Conservation (phyloP, 352 stramenopile species). For the Phytopythium delawarense region DNA sequence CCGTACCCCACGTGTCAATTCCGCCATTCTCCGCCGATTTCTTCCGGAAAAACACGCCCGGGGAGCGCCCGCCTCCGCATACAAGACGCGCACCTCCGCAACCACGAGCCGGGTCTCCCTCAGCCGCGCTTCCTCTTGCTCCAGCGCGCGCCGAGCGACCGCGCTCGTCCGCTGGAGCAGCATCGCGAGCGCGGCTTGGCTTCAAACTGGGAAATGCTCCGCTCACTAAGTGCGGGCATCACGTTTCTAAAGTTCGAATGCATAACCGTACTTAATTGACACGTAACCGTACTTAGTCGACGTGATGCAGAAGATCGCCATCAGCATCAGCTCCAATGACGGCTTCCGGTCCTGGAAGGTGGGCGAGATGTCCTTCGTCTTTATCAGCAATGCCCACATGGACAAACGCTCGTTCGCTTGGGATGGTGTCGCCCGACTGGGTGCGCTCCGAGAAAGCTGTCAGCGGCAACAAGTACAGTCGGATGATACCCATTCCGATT, state of each 20-base stretch:
- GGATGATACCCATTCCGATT: too few species aligned
- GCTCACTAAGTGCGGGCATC: not conserved
- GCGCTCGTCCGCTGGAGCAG: constrained; percentile 35
- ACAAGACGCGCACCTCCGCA: constrained; percentile 26
- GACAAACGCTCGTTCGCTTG: too few species aligned
- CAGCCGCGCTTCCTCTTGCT: constrained; percentile 37
- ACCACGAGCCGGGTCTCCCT: constrained; percentile 36
- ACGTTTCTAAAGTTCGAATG: not conserved
- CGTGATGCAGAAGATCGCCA: too few species aligned
- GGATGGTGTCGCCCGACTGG: too few species aligned
- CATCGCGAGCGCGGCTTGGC: constrained; percentile 1
- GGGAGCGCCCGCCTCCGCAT: not conserved
- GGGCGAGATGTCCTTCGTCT: too few species aligned
- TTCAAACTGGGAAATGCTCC: not conserved
- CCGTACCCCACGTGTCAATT: not conserved
- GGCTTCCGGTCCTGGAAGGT: too few species aligned
- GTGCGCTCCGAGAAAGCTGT: too few species aligned
- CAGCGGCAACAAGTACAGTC: too few species aligned
- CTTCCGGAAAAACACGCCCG: not conserved
- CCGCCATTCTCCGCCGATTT: not conserved
- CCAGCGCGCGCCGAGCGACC: constrained; percentile 31
- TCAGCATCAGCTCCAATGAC: too few species aligned
- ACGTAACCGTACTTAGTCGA: not conserved
- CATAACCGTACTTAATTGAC: not conserved
- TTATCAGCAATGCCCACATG: too few species aligned